Evolutionary conservation across 163 green algal genomes (phyloP), one percentile per base, ranked within the genome.

Genomic region (Scenedesmus sp.): DNA sequence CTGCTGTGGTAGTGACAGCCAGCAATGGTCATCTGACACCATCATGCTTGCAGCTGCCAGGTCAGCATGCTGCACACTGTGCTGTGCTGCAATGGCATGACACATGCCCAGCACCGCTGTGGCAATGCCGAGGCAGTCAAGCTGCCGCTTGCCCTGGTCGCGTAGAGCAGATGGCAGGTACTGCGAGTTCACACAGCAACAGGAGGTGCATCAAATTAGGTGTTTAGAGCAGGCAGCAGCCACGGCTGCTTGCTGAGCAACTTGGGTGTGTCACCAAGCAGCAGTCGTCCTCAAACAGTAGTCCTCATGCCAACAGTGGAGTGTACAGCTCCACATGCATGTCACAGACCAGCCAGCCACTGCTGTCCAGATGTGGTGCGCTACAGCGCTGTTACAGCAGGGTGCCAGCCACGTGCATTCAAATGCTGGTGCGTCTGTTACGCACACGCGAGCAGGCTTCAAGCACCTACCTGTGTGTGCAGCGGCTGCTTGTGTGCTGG

Each of bases 1-100:
- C 49, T 49, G 30, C 86, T 35, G 49, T 13, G 73, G 51, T 30
- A 90, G n/a, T 3, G 73, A 35, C 78, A 92, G 16, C 88, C 88
- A 92, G 88, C 81, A 85, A 46, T 92, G 88, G 43, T 92, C 88
- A 73, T 92, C 88, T n/a, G 88, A 92, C 20, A 92, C 81, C 61
- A 89, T 33, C 68, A 92, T 61, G 13, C 30, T 7, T 30, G 42
- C 53, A 24, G 15, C 46, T n/a, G 81, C 88, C 33, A 92, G 81
- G 68, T 92, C 68, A 65, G 68, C 88, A 44, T 92, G 88, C 22
- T 70, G 59, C 4, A 20, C 12, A 9, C 13, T n/a, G 16, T 89
- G 42, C 81, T 76, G 44, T n/a, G 40, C 44, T n/a, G n/a, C 44
- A 15, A 89, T 72, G 37, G 26, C 35, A 6, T 83, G 88, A 44